Evolutionary conservation across 2,329 filamentous ascomycete genomes (phyloP), one percentile per base, ranked within the genome.

Genomic region (Metarhizium robertsii): DNA sequence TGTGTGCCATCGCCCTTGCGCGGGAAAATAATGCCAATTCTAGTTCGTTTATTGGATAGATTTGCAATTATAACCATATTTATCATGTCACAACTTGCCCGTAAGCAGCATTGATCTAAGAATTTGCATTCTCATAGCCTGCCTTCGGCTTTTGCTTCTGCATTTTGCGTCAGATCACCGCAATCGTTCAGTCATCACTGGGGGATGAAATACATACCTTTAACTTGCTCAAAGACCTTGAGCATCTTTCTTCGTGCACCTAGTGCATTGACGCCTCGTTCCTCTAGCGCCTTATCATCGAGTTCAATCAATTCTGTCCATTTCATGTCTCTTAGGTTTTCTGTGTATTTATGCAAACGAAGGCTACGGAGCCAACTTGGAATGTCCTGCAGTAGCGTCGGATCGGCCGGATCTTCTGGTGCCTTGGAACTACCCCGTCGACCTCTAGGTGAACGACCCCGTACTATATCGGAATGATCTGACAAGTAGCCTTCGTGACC

Each of bases 191-290:
- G 10, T 34, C 20, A 20, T 3, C 20, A 3, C 25, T 25, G 43
- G 13, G 18, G 11, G n/a, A 14, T 45, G 18, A 6, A 42, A 4
- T 34, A 64, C 74, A 60, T 73, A 85, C 83, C 88, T 73, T 85
- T 90, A 66, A 97, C 92, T 76, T 96, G 92, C 65, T 97, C 94
- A 73, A 97, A 97, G 55, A 97, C 94, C 83, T 99, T 99, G 58
- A 99, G 77, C 90, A 99, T 95, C 81, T 99, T 99, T 69, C 92
- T 88, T 63, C 94, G 81, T 18, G 94, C 94, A 64, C 94, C 94
- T 55, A 97, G 81, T 54, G 94, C 94, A 70, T 96, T 96, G 36
- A 99, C 94, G 52, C 94, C 94, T 53, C 90, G 87, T 30, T 90
- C 88, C 73, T 97, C 92, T 60, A 99, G 77, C 51, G 90, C 92